These are phyloP conservation scores for Parmelia sp. DNA, from an alignment of 495 filamentous ascomycete genomes.

Conservation along the genomic window DNA sequence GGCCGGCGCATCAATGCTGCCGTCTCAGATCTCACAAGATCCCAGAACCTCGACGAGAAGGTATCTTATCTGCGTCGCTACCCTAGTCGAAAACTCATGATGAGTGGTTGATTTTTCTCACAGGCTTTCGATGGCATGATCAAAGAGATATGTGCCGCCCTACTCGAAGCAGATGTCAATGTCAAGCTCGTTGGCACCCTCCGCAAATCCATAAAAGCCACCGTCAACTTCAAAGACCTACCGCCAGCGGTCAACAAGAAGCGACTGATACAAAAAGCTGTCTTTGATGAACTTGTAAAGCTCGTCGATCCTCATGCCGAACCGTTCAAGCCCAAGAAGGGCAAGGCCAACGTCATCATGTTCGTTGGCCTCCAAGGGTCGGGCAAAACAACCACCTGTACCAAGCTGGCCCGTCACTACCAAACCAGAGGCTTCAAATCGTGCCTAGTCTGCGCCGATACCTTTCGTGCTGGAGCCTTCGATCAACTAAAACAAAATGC, in stretches of 20 bases:
- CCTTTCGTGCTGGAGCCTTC: slow-evolving; percentile 95
- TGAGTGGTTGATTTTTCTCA: slow-evolving; percentile 18
- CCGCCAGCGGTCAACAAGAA: slow-evolving; percentile 92
- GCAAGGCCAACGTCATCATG: slow-evolving; percentile 96
- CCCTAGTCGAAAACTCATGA: background rate
- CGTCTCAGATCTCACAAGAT: slow-evolving; percentile 86
- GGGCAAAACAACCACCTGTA: slow-evolving; percentile 97
- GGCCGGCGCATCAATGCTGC: slow-evolving; percentile 97
- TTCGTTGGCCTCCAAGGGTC: slow-evolving; percentile 96
- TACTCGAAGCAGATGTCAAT: slow-evolving; percentile 94
- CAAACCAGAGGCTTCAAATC: slow-evolving; percentile 89
- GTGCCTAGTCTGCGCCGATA: slow-evolving; percentile 95
- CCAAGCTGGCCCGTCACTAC: slow-evolving; percentile 93
- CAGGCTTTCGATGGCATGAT: slow-evolving; percentile 97
- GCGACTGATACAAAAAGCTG: slow-evolving; percentile 92
- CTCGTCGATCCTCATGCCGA: slow-evolving; percentile 95
- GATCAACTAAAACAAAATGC: slow-evolving; percentile 99
- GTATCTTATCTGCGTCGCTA: slow-evolving; percentile 37
- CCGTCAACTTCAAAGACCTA: slow-evolving; percentile 89
- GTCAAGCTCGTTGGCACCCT: slow-evolving; percentile 87
- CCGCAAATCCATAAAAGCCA: slow-evolving; percentile 83
- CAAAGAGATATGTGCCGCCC: slow-evolving; percentile 90
- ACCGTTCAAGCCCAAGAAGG: slow-evolving; percentile 95
- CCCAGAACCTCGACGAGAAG: slow-evolving; percentile 93
- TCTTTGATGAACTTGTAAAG: slow-evolving; percentile 93